phyloP scores from a whole-genome alignment of 208 protist species.

The Wallacemonas sp. region DNA sequence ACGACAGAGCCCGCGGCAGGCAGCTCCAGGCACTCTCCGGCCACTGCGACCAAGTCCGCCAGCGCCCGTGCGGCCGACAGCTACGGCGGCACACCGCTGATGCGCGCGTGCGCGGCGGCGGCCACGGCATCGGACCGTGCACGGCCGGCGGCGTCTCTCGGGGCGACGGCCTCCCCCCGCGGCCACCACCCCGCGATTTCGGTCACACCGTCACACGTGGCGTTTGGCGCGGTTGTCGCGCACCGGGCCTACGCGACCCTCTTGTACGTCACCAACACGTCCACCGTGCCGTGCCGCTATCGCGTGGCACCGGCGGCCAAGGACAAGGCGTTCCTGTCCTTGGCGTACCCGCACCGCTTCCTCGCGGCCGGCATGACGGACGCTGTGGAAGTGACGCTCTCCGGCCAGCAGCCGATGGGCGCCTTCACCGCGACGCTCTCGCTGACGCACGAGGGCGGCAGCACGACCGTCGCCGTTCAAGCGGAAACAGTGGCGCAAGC shows the following conservation, averaged over 20 bases:
- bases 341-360: slow-evolving; percentile 71
- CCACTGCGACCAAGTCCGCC: not conserved
- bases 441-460: slow-evolving; percentile 56
- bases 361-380: slow-evolving; percentile 76
- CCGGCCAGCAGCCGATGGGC: slow-evolving; percentile 54
- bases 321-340: slow-evolving; percentile 30
- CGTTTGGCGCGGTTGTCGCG: slow-evolving; percentile 53
- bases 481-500: slow-evolving; percentile 38
- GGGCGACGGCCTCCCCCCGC: slow-evolving; percentile 17
- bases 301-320: slow-evolving; percentile 39
- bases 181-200: slow-evolving; percentile 23
- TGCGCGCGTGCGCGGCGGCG: not conserved
- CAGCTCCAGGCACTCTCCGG: not conserved
- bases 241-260: slow-evolving; percentile 52
- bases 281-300: slow-evolving; percentile 82
- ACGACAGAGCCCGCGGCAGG: not conserved
- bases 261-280: slow-evolving; percentile 67
- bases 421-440: slow-evolving; percentile 23
- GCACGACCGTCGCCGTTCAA: slow-evolving; percentile 28
- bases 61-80: slow-evolving; percentile 2
- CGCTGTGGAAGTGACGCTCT: slow-evolving; percentile 45
- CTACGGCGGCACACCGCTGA: slow-evolving; percentile 14
- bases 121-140: not conserved
- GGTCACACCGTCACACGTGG: slow-evolving; percentile 26
- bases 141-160: not conserved